phyloP scores from a whole-genome alignment of 1,284 basidiomycete species.

The Mixia osmundae region DNA sequence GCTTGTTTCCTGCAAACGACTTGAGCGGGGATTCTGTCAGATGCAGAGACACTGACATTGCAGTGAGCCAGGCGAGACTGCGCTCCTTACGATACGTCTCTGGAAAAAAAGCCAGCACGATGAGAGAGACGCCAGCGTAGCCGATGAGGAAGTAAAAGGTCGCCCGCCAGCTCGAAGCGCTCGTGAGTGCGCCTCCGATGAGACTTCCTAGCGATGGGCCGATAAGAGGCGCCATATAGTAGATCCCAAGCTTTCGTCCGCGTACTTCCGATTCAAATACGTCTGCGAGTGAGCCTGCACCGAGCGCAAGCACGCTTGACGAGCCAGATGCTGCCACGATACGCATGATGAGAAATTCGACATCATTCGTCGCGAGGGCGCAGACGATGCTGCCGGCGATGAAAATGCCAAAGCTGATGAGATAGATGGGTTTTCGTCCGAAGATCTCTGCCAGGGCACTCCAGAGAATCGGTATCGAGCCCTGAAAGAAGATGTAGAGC shows the following conservation, averaged over 20 bases:
- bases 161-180: conserved; percentile 43
- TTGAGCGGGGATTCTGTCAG: too few species aligned
- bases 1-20: too few species aligned
- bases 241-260: conserved; percentile 54
- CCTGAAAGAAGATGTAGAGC: conserved; percentile 57
- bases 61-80: conserved; percentile 33
- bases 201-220: conserved; percentile 34
- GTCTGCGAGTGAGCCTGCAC: conserved; percentile 47
- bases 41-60: too few species aligned
- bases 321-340: conserved; percentile 35
- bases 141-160: conserved; percentile 58
- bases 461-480: conserved; percentile 36
- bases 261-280: conserved; percentile 40
- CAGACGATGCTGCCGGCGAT: conserved; percentile 10
- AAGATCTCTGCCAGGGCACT: conserved; percentile 43
- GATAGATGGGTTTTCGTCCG: conserved; percentile 21
- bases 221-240: conserved; percentile 28
- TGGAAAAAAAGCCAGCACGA: conserved; percentile 33
- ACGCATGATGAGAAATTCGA: conserved; percentile 45
- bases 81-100: conserved; percentile 65
- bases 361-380: conserved; percentile 27
- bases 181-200: conserved; percentile 35
- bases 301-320: conserved; percentile 45
- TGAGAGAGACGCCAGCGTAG: conserved; percentile 10
- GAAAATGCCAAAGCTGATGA: conserved; percentile 34